Evolutionary conservation across 2,329 filamentous ascomycete species (phyloP), one percentile per base, ranked within the genome.

Genomic region (Zopfia rhizophila): DNA sequence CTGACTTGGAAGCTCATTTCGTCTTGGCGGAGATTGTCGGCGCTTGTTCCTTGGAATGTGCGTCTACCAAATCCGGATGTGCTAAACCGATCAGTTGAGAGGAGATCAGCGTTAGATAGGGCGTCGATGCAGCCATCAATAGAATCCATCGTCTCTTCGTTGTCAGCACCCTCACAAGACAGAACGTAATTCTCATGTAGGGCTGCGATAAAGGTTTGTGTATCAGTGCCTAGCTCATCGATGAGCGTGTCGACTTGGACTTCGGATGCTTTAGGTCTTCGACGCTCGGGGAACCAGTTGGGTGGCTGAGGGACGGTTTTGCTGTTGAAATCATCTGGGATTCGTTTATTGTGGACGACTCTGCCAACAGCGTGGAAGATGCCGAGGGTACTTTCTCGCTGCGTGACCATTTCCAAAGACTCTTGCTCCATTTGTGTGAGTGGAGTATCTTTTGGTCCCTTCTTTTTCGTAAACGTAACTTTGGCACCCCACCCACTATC

Each of bases 341-440:
- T 82, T 32, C 94, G 83, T 69, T 97, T 99, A 75, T 99, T 99
- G 75, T 97, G 96, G 1, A 97, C 87, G 2, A 99, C 90, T 67
- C 94, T 97, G 3, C 93, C 94, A 10, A 97, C 89, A 0, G 94
- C 91, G 69, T 99, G 94, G 65, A 99, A 99, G 38, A 99, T 91
- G 1, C 93, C 94, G 3, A 99, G 78, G 53, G 88, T 96, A 12
- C 89, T 87, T 73, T 97, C 94, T 44, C 94, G 84, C 63, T 92
- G 90, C 1, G 89, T 91, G 16, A 97, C 83, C 48, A 94, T 77
- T 63, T 91, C 85, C 7, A 97, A 72, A 4, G 86, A 92, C 53
- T 95, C 88, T 47, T 83, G 78, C 69, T 97, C 94, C 63, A 88
- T 86, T 50, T 82, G 82, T 0, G 91, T 96, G 46, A 96, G 72